A percentile compares a stretch with the other conserved stretches of the same genome.
These are phyloP conservation scores for Xanthoconium purpureum DNA, from an alignment of 768 basidiomycete species.

Conservation along the genomic window DNA sequence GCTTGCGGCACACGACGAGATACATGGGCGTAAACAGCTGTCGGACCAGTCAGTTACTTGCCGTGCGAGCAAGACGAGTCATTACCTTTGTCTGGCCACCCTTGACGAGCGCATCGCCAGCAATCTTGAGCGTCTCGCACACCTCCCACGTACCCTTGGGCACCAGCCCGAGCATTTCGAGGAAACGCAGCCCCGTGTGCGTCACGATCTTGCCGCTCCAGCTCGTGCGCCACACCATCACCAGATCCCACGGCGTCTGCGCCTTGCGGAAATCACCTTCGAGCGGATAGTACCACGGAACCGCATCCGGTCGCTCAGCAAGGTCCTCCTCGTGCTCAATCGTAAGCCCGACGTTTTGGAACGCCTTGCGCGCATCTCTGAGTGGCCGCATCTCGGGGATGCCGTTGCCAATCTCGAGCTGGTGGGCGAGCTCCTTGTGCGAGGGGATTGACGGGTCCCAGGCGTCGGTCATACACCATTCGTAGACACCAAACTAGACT, in stretches of 20 bases:
- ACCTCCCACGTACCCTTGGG: slow-evolving; percentile 94
- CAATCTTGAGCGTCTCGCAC: slow-evolving; percentile 82
- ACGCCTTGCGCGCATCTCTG: slow-evolving; percentile 64
- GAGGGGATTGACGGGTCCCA: slow-evolving; percentile 85
- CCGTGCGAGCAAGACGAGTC: background rate
- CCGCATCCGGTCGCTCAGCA: slow-evolving; percentile 71
- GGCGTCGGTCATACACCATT: slow-evolving; percentile 97
- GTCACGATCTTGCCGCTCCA: slow-evolving; percentile 82
- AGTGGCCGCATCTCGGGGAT: slow-evolving; percentile 96
- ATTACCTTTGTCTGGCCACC: slow-evolving; percentile 85
- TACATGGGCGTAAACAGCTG: slow-evolving; percentile 91
- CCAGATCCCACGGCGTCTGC: slow-evolving; percentile 89
- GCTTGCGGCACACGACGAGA: slow-evolving; percentile 61
- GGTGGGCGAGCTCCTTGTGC: slow-evolving; percentile 90
- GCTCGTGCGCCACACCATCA: slow-evolving; percentile 88
- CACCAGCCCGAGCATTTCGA: slow-evolving; percentile 76
- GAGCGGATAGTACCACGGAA: slow-evolving; percentile 96
- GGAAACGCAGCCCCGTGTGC: slow-evolving; percentile 69
- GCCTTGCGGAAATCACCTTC: slow-evolving; percentile 92
- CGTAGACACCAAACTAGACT: slow-evolving; percentile 90
- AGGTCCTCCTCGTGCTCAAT: slow-evolving; percentile 93
- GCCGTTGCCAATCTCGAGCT: slow-evolving; percentile 91
- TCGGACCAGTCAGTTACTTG: background rate
- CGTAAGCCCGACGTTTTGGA: slow-evolving; percentile 80
- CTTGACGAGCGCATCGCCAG: slow-evolving; percentile 72